Base-by-base conservation (phyloP, 2,329 filamentous ascomycete species). In the Raffaelea albimanens region DNA sequence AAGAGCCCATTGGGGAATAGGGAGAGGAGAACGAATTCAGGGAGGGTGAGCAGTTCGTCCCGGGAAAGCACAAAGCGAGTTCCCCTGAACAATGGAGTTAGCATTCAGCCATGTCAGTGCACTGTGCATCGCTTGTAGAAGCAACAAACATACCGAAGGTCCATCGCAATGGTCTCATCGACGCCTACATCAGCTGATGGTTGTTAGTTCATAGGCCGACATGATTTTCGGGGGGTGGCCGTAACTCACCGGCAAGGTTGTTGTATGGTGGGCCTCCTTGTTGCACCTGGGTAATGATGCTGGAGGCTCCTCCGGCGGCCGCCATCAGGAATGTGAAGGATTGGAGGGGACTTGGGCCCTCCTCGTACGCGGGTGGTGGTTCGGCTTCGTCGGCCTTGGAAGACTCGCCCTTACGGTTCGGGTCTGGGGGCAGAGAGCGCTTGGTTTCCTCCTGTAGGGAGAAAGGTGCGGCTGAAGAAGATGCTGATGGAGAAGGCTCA, bases 201-300 rank as follows among this genome's bases (percentile, higher is more conserved):
- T 31, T 19, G 50, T 60, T 50, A 60, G 50, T 45, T 25, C n/a
- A n/a, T 41, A 11, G 31, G 48, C 41, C 23, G 3, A 5, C 16
- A 10, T 19, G 20, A 19, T 10, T 40, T 7, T n/a, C 19, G 3
- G 4, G 13, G 18, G 11, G 8, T 18, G 22, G 7, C 31, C 16
- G 52, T 16, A n/a, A n/a, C 75, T 61, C 70, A 89, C 87, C 87
- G 79, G 87, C 88, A 52, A 97, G 75, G 47, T 87, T 85, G 67
- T 93, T 95, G 58, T 96, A 81, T 34, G 90, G 86, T 59, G 89
- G 86, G 44, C 85, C 90, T 56, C 85, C 85, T 69, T 98, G 93
- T 64, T 95, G 90, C 59, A 98, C 93, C 72, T 98, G 93, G 68
- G 93, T 98, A 71, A 98, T 95, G 64, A 98, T 95, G 79, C 93